Base-by-base conservation (phyloP, 352 stramenopile species). In the Pythium oligandrum region DNA sequence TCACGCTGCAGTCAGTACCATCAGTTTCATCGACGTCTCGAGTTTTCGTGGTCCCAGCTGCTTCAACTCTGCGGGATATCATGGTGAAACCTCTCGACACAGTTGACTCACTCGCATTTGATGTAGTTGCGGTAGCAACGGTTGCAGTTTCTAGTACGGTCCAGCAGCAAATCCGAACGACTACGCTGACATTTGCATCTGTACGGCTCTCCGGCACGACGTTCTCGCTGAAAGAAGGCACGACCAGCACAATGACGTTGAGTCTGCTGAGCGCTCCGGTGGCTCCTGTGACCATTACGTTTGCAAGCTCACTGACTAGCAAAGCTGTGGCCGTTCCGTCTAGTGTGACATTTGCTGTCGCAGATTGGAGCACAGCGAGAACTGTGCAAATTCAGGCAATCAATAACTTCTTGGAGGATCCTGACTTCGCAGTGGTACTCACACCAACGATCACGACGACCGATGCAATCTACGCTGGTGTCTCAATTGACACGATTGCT, bases 341-440 rank as follows among this genome's bases (percentile, higher is more conserved):
- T 3, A 59, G 55, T 6, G 36, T 70, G 34, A 63, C 54, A 2
- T 83, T 88, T 33, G 58, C 53, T 1, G 35, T 34, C 1, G 61
- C 44, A 1, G 58, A 77, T 32, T 88, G 75, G 72, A 71, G 44
- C 37, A 40, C 55, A 2, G 47, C 53, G 39, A 64, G 67, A 6
- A 68, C 12, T 0, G 11, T 86, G n/a, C 65, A 75, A 40, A 59
- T 86, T 11, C 36, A 44, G 33, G 70, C 73, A 10, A 35, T 72
- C 0, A 83, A 83, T 48, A 76, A 88, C 39, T 83, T 73, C 39
- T 2, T 88, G 2, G 70, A 88, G 49, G 73, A 86, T 44, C 51
- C 47, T 0, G 67, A 82, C 40, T 57, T 48, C 1, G 44, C 54
- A 2, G 62, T 66, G 17, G 53, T 33, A 0, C 57, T 85, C 36